Base-by-base conservation (phyloP, 108 stramenopile genomes). In the Pseudonitzschia multistriata region DNA sequence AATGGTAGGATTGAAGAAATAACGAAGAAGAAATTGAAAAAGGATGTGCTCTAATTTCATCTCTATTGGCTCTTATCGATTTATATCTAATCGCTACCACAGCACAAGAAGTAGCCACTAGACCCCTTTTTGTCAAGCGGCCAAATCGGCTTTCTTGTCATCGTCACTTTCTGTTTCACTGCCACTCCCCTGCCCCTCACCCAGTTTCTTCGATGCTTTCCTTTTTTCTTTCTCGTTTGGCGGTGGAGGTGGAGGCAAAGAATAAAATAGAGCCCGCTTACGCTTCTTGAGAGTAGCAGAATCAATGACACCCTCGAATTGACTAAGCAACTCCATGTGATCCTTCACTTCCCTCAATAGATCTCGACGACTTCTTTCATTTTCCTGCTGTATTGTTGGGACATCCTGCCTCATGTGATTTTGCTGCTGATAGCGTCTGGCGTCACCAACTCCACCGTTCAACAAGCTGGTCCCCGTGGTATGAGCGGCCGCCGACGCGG, bases 281-380 rank as follows among this genome's bases (percentile, higher is more conserved):
- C 88, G 81, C 37, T 78, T 54, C 8, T 65, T 59, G 13, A 86
- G 25, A 42, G 79, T 78, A 34, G 80, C 81, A 14, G 75, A 66
- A 19, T 80, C 76, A 30, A 85, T 74, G 2, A 84, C 60, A 27
- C 84, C 88, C 39, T 80, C 83, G 63, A 89, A 89, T 36, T 83
- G 74, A 13, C 79, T 79, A 25, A 89, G 49, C 28, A 89, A 55
- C 27, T 85, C 88, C 71, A 85, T 75, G 60, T 89, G 81, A 13
- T 79, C 81, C 33, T 74, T 72, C 13, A 89, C 76, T 76, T 89
- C 85, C 48, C 78, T 49, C 27, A 88, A 60, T 29, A 84, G 42
- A 25, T 67, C 66, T 11, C 60, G 21, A 8, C 74, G 67, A n/a
- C 55, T 40, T 45, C 47, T 56, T 8, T 55, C 66, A 64, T 42